phyloP scores from a whole-genome alignment of 2,329 filamentous ascomycete genomes.

The Sporothrix brasiliensis region DNA sequence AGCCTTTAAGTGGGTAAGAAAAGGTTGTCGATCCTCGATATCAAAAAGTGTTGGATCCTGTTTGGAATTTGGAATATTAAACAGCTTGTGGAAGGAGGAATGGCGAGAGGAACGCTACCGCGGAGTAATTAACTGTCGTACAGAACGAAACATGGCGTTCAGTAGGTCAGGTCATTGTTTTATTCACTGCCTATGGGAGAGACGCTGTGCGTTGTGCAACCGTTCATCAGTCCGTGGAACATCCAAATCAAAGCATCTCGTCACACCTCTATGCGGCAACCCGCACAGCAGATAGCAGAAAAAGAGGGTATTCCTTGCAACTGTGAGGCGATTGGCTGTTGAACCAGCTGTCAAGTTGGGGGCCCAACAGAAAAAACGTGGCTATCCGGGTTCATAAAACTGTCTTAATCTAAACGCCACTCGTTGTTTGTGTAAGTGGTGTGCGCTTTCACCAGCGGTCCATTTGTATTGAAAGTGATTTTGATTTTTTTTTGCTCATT shows the following conservation, averaged over 20 bases:
- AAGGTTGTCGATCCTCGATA: no score
- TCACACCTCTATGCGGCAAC: background rate
- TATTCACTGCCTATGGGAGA: background rate
- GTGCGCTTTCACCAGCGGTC: background rate
- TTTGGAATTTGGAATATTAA: no score
- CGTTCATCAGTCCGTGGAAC: background rate
- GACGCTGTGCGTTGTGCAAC: background rate
- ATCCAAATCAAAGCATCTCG: background rate
- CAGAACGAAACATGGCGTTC: background rate
- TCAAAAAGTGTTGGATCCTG: no score
- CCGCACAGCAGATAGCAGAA: constrained; percentile 1
- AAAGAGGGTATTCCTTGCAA: background rate
- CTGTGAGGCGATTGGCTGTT: background rate
- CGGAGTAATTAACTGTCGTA: no score
- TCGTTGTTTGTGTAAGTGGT: background rate
- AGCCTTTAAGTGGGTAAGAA: no score
- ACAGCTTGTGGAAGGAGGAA: no score
- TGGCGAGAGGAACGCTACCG: no score
- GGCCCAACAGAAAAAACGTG: background rate
- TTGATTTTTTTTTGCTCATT: background rate
- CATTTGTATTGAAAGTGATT: background rate
- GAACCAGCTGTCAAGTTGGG: background rate
- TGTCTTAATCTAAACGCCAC: background rate
- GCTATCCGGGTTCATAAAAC: constrained; percentile 6
- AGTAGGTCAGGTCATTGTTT: background rate